Base-by-base conservation (phyloP, 2,329 filamentous ascomycete genomes). In the Colletotrichum brevisporum region DNA sequence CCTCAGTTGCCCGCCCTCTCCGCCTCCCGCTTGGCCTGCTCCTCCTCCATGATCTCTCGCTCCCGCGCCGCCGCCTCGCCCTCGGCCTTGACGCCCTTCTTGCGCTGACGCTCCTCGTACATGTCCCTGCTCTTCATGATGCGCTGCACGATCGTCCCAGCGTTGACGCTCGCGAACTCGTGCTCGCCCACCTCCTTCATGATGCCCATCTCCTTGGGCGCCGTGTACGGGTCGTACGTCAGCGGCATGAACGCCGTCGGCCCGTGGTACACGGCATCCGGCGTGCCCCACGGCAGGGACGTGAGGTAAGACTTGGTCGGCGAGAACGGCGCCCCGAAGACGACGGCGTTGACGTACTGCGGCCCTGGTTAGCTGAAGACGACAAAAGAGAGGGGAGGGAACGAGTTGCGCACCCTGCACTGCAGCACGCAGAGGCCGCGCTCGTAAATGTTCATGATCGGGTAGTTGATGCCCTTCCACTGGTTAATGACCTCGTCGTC, bases 391-490 rank as follows among this genome's bases (percentile, higher is more conserved):
- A 2, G 15, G 4, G 36, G 15, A 8, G 2, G 13, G 15, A 43
- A 4, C 27, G 5, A 13, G 18, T 13, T 15, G 15, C 67, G 51
- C 57, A 95, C 94, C 80, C 92, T 92, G 85, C 96, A 99, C 78
- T 99, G 96, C 71, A 98, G 84, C 36, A 98, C 95, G 78, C 96
- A 99, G 24, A 99, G 89, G 2, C 95, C 95, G 50, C 96, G 92
- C 84, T 99, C 96, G 76, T 95, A 97, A 66, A 97, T 95, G 84
- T 98, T 99, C 96, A 99, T 99, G 83, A 99, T 98, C 27, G 96
- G 96, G 78, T 98, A 99, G 83, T 99, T 99, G 75, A 98, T 88
- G 43, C 96, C 95, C 82, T 98, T 98, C 92, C 94, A 97, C 75
- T 92, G 86, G 81, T 99, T 99, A 80, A 99, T 97, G 69, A 97